phyloP scores from a whole-genome alignment of 306 rosid genomes.

The Lathyrus sativus region DNA sequence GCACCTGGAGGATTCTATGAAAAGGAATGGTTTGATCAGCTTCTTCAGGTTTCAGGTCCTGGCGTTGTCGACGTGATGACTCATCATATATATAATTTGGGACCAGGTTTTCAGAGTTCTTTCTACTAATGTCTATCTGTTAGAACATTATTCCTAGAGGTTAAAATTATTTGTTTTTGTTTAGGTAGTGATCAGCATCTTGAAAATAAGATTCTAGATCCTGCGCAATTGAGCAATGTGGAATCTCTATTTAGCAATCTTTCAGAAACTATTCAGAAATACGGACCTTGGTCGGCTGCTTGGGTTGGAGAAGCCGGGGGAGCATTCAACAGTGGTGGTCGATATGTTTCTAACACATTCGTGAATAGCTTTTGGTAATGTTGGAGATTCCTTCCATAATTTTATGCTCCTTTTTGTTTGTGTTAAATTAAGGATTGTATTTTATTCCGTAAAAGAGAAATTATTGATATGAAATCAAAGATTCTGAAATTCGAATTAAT shows the following conservation, averaged over 20 bases:
- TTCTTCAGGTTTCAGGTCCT: slow-evolving; percentile 80
- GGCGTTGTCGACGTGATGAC: slow-evolving; percentile 60
- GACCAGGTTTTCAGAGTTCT: slow-evolving; percentile 67
- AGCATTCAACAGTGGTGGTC: slow-evolving; percentile 91
- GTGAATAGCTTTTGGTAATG: slow-evolving; percentile 93
- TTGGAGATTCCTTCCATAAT: slow-evolving; percentile 32
- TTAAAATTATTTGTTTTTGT: slow-evolving; percentile 18
- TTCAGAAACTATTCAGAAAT: slow-evolving; percentile 52
- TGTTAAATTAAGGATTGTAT: neutral
- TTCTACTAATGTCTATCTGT: slow-evolving; percentile 11
- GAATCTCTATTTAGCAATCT: slow-evolving; percentile 53
- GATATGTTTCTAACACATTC: slow-evolving; percentile 70
- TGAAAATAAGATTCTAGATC: slow-evolving; percentile 65
- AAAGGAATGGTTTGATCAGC: slow-evolving; percentile 67
- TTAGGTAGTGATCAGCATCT: slow-evolving; percentile 71
- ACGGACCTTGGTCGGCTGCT: slow-evolving; percentile 83
- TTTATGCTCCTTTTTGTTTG: slow-evolving; percentile 16
- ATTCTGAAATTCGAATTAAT: slow-evolving; percentile 23
- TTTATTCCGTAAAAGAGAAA: neutral
- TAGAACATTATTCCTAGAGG: neutral
- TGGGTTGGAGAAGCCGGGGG: slow-evolving; percentile 99
- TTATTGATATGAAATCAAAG: neutral
- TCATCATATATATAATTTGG: slow-evolving; percentile 90
- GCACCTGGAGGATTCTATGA: slow-evolving; percentile 95
- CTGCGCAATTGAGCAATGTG: slow-evolving; percentile 56